Conservation (phyloP, 805 yeast species). For the Torulaspora maleeae region DNA sequence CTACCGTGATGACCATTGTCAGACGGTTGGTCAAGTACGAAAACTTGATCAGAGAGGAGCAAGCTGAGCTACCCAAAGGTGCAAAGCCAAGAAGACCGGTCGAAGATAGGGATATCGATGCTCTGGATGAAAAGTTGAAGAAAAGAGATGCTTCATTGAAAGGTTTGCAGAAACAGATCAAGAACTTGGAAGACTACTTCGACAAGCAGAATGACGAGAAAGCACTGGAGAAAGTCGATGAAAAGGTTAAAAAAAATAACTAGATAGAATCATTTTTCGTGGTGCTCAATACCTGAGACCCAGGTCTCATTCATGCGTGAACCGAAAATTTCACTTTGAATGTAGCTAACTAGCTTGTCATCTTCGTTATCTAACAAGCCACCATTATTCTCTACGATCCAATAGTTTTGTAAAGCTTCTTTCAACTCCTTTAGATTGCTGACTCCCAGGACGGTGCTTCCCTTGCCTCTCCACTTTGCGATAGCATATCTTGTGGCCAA, state of each 20-base stretch:
- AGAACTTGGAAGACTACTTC: constrained; percentile 47
- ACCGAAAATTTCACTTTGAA: constrained; percentile 45
- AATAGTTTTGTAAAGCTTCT: constrained; percentile 55
- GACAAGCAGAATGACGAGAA: constrained; percentile 38
- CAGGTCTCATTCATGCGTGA: constrained; percentile 61
- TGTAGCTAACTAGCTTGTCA: constrained; percentile 39
- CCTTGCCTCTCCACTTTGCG: constrained; percentile 49
- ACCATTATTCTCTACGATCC: constrained; percentile 39
- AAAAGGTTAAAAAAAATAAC: constrained; percentile 30
- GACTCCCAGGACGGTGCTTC: constrained; percentile 75
- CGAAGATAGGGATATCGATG: constrained; percentile 32
- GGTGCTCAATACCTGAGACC: constrained; percentile 44
- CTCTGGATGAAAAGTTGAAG: constrained; percentile 38
- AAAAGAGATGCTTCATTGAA: constrained; percentile 43
- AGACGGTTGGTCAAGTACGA: constrained; percentile 49
- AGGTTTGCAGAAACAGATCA: constrained; percentile 47
- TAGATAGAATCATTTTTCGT: constrained; percentile 5
- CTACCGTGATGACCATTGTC: constrained; percentile 49
- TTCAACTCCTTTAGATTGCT: constrained; percentile 59
- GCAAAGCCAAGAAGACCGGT: constrained; percentile 14
- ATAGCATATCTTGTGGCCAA: constrained; percentile 75
- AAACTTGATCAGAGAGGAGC: constrained; percentile 28
- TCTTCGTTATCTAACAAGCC: constrained; percentile 41
- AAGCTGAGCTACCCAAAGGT: constrained; percentile 12
- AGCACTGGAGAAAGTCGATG: constrained; percentile 8